phyloP scores from a whole-genome alignment of 106 monocot genomes.

The Narthecium ossifragum region DNA sequence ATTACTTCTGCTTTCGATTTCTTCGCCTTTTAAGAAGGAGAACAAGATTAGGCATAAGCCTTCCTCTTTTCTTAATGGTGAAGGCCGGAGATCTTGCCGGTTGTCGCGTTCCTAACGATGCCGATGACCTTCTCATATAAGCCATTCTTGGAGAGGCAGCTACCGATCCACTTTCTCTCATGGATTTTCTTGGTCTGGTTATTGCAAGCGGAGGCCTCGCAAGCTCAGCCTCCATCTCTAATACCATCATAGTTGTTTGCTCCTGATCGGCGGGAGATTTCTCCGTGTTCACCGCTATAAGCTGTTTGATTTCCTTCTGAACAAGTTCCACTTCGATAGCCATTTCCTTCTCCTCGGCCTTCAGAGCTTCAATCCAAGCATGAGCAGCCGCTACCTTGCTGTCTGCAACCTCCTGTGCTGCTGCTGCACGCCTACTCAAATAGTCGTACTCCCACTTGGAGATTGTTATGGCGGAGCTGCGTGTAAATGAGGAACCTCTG shows the following conservation, averaged over 20 bases:
- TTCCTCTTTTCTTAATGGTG: slow-evolving; percentile 39
- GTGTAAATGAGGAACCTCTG: slow-evolving; percentile 12
- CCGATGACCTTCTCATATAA: slow-evolving; percentile 25
- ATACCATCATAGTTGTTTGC: too few species aligned
- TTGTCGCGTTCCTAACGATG: slow-evolving; percentile 12
- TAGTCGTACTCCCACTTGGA: slow-evolving; percentile 69
- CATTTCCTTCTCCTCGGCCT: slow-evolving; percentile 45
- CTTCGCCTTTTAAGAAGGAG: slow-evolving; percentile 28
- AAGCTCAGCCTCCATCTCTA: background rate
- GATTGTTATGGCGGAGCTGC: slow-evolving; percentile 27
- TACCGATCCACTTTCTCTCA: slow-evolving; percentile 16
- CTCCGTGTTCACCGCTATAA: too few species aligned
- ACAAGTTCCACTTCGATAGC: slow-evolving; percentile 23
- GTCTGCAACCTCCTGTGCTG: slow-evolving; percentile 37
- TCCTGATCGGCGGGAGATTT: too few species aligned
- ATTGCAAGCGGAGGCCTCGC: background rate
- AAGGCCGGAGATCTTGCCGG: slow-evolving; percentile 33
- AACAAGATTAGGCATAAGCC: slow-evolving; percentile 48
- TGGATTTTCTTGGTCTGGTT: slow-evolving; percentile 18
- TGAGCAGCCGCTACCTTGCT: slow-evolving; percentile 48
- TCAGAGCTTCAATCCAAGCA: slow-evolving; percentile 71
- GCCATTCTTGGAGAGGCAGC: slow-evolving; percentile 14
- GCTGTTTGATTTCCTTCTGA: slow-evolving; percentile 27
- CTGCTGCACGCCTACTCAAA: slow-evolving; percentile 29
- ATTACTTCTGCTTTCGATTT: background rate